Percentiles rank a stretch among this genome's conserved stretches.
These are phyloP conservation scores for Phytophthora foliorum DNA, from an alignment of 352 stramenopile genomes.

Conservation along the genomic window DNA sequence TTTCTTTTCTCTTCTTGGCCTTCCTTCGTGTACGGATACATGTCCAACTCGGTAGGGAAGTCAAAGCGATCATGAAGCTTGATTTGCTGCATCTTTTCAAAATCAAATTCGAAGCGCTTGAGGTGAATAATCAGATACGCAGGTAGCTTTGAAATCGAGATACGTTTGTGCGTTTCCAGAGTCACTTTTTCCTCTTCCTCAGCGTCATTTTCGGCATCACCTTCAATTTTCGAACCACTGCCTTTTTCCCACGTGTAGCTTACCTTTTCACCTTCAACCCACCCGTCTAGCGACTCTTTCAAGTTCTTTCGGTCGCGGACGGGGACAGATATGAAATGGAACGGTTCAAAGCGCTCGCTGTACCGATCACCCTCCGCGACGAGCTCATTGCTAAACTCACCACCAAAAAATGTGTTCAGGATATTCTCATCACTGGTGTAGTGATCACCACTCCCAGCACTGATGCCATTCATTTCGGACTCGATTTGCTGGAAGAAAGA, in stretches of 20 bases:
- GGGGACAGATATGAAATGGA: conserved; percentile 92
- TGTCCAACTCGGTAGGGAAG: conserved; percentile 91
- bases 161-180: conserved; percentile 91
- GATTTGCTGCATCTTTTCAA: conserved; percentile 94
- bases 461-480: conserved; percentile 89
- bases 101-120: conserved; percentile 97
- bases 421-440: conserved; percentile 76
- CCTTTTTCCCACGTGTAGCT: conserved; percentile 91
- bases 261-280: conserved; percentile 91
- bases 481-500: conserved; percentile 95
- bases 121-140: conserved; percentile 94
- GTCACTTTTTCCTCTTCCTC: conserved; percentile 77
- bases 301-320: conserved; percentile 91
- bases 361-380: conserved; percentile 89
- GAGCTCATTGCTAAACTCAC: conserved; percentile 94
- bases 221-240: conserved; percentile 27
- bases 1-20: conserved; percentile 76
- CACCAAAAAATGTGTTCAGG: conserved; percentile 90
- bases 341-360: conserved; percentile 91
- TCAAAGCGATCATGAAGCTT: conserved; percentile 96
- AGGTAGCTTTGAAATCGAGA: conserved; percentile 91
- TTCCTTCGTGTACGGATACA: conserved; percentile 92
- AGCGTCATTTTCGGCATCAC: conserved; percentile 32
- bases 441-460: conserved; percentile 35
- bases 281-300: conserved; percentile 86